phyloP scores from a whole-genome alignment of 1,139 yeast genomes.

The Kluyveromyces marxianus region DNA sequence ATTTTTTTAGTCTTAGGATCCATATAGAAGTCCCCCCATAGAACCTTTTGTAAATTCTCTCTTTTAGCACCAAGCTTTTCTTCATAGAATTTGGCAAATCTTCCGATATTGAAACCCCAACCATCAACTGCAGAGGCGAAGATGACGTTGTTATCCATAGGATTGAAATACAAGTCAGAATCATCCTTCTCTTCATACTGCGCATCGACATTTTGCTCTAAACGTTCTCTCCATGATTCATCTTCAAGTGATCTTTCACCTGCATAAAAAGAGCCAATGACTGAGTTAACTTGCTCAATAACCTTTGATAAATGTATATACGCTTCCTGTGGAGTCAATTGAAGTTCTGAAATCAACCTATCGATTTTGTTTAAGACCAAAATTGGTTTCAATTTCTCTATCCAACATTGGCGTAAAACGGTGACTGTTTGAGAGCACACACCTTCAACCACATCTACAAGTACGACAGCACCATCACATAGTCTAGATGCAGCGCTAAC shows the following conservation, averaged over 20 bases:
- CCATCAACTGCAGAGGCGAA: slow-evolving; percentile 95
- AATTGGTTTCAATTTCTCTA: slow-evolving; percentile 80
- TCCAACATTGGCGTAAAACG: slow-evolving; percentile 93
- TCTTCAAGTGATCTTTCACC: slow-evolving; percentile 94
- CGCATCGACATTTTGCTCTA: slow-evolving; percentile 41
- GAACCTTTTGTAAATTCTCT: slow-evolving; percentile 68
- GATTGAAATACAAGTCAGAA: slow-evolving; percentile 79
- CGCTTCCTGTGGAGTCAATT: slow-evolving; percentile 78
- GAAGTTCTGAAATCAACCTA: slow-evolving; percentile 73
- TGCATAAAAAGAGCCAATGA: slow-evolving; percentile 85
- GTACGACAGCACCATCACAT: slow-evolving; percentile 93
- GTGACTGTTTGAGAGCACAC: slow-evolving; percentile 96
- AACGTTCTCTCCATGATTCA: slow-evolving; percentile 66
- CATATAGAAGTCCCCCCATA: slow-evolving; percentile 91
- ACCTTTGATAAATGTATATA: slow-evolving; percentile 69
- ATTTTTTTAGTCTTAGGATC: slow-evolving; percentile 89
- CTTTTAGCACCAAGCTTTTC: slow-evolving; percentile 80
- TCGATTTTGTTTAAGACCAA: slow-evolving; percentile 92
- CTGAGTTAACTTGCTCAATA: slow-evolving; percentile 91
- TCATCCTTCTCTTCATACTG: slow-evolving; percentile 74
- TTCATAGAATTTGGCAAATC: slow-evolving; percentile 82
- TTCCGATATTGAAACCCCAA: slow-evolving; percentile 92
- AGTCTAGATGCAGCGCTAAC: slow-evolving; percentile 92
- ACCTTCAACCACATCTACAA: slow-evolving; percentile 97
- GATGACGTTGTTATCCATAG: slow-evolving; percentile 83